These are phyloP conservation scores for Lichenothelia convexa DNA, from an alignment of 495 filamentous ascomycete species.

Conservation along the genomic window DNA sequence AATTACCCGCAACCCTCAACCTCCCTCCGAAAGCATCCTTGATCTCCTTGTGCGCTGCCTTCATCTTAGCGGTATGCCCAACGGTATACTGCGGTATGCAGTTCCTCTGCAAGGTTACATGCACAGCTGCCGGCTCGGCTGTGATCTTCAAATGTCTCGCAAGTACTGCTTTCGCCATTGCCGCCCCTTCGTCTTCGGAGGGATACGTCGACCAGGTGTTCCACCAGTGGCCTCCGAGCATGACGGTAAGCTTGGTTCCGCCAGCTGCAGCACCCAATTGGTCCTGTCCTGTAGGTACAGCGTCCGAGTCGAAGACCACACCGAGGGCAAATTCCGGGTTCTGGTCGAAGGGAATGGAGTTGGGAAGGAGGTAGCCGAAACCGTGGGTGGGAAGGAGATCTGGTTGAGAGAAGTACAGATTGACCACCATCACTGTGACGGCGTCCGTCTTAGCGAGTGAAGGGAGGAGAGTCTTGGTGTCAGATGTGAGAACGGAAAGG, in stretches of 20 bases:
- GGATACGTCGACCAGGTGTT: slow-evolving; percentile 41
- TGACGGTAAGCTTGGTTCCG: slow-evolving; percentile 83
- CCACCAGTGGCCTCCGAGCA: slow-evolving; percentile 94
- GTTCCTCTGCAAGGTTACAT: slow-evolving; percentile 45
- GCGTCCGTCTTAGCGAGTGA: slow-evolving; percentile 37
- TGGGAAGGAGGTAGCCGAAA: slow-evolving; percentile 82
- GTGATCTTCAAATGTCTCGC: slow-evolving; percentile 55
- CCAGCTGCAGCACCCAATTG: slow-evolving; percentile 34
- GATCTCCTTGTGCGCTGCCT: slow-evolving; percentile 35
- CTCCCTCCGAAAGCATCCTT: slow-evolving; percentile 36
- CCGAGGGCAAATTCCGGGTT: slow-evolving; percentile 79
- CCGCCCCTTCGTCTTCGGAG: slow-evolving; percentile 39
- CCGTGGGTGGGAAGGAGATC: slow-evolving; percentile 45
- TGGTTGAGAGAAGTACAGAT: slow-evolving; percentile 59
- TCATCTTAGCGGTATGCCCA: slow-evolving; percentile 51
- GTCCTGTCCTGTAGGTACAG: slow-evolving; percentile 23
- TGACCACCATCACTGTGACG: slow-evolving; percentile 78
- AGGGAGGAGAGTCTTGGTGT: slow-evolving; percentile 11
- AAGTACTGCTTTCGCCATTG: slow-evolving; percentile 50
- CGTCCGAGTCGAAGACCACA: slow-evolving; percentile 75
- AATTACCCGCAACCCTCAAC: slow-evolving; percentile 61
- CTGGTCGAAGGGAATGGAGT: slow-evolving; percentile 42
- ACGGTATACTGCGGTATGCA: slow-evolving; percentile 85
- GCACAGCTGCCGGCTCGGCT: slow-evolving; percentile 33
- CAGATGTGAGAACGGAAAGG: slow-evolving; percentile 29